Percentiles rank a stretch among this genome's conserved stretches.
phyloP scores from a whole-genome alignment of 768 basidiomycete genomes.

The Trametes gibbosa region DNA sequence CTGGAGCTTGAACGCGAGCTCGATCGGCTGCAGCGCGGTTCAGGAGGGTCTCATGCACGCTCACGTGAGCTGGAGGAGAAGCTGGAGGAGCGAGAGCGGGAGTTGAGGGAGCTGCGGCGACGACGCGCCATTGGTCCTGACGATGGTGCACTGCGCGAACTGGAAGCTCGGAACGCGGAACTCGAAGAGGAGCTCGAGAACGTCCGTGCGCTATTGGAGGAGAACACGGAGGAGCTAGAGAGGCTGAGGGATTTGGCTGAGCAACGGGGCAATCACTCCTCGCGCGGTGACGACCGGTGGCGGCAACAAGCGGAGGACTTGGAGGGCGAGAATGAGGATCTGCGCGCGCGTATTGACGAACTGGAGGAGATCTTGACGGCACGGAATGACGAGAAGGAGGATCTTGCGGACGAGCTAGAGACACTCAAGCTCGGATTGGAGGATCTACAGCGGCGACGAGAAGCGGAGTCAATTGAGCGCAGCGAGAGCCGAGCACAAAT shows the following conservation, averaged over 20 bases:
- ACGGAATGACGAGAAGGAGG: conserved; percentile 70
- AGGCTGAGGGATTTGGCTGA: conserved; percentile 69
- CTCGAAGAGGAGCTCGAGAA: conserved; percentile 74
- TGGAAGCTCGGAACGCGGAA: conserved; percentile 61
- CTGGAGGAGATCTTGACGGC: conserved; percentile 52
- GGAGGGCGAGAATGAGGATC: conserved; percentile 60
- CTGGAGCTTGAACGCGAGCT: conserved; percentile 81
- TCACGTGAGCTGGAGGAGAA: conserved; percentile 77
- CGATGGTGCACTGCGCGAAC: conserved; percentile 52
- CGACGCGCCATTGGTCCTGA: conserved; percentile 38
- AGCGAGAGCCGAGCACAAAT: conserved; percentile 71
- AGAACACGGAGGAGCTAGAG: conserved; percentile 83
- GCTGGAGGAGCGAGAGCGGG: conserved; percentile 69
- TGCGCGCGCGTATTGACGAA: conserved; percentile 56
- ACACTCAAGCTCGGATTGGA: conserved; percentile 65
- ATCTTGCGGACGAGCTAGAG: conserved; percentile 64
- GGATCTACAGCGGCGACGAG: conserved; percentile 55
- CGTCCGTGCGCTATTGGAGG: conserved; percentile 65
- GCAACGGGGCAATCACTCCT: conserved; percentile 41
- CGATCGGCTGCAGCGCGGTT: conserved; percentile 59
- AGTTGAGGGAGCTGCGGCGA: conserved; percentile 64
- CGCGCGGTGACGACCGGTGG: conserved; percentile 41
- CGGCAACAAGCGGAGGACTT: conserved; percentile 54
- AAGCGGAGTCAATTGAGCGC: conserved; percentile 65
- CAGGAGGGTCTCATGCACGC: conserved; percentile 41